These are phyloP conservation scores for Geotrichum phurueaensis DNA, from an alignment of 1,139 yeast species.

Conservation along the genomic window DNA sequence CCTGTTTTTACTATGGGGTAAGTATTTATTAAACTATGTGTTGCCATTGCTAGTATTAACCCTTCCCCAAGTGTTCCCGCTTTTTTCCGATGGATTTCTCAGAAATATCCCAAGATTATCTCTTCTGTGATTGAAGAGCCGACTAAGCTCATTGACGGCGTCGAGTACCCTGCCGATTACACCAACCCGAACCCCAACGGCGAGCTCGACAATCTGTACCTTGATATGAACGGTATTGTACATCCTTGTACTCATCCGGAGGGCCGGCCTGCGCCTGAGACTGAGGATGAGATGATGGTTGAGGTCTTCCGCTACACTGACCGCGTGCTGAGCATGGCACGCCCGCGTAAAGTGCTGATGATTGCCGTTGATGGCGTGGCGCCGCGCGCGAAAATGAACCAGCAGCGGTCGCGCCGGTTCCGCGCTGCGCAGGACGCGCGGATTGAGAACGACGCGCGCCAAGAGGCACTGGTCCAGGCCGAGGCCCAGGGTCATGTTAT, in stretches of 20 bases:
- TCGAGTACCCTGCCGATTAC: conserved; percentile 59
- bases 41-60: neutral
- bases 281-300: conserved; percentile 91
- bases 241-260: conserved; percentile 98
- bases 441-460: conserved; percentile 32
- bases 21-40: neutral
- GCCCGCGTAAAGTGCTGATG: conserved; percentile 82
- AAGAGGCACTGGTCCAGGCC: conserved; percentile 44
- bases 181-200: conserved; percentile 88
- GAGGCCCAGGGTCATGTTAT: conserved; percentile 40
- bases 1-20: neutral
- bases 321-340: conserved; percentile 82
- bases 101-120: conserved; percentile 89
- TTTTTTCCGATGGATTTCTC: conserved; percentile 90
- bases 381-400: conserved; percentile 98
- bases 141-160: conserved; percentile 49
- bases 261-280: conserved; percentile 85
- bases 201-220: conserved; percentile 80
- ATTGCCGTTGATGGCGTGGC: conserved; percentile 99
- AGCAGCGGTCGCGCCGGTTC: conserved; percentile 95
- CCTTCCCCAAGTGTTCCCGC: conserved; percentile 70
- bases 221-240: conserved; percentile 96
- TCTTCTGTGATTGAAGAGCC: conserved; percentile 83
- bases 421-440: conserved; percentile 94
- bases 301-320: conserved; percentile 88